Evolutionary conservation across 2,329 filamentous ascomycete genomes (phyloP).

Genomic region (Bimuria novae-zelandiae): DNA sequence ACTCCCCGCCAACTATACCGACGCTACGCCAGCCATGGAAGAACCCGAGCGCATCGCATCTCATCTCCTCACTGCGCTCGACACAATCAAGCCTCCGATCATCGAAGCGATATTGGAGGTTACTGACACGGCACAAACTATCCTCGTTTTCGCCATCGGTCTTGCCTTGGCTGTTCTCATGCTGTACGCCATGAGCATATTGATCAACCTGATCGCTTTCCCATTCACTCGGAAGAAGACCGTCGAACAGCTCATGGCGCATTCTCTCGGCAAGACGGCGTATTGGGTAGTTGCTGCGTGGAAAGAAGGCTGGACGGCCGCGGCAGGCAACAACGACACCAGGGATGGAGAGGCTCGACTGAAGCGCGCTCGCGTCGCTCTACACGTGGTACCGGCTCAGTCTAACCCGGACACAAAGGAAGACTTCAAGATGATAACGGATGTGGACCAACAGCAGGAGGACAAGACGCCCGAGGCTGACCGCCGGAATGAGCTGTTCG

Average conservation of each 20-base stretch:
- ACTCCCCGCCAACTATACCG: too few relatives aligned
- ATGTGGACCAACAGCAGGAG: neutral
- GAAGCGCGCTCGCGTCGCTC: too few relatives aligned
- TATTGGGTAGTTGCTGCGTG: too few relatives aligned
- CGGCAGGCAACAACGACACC: too few relatives aligned
- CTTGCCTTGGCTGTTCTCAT: neutral
- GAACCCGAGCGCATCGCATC: neutral
- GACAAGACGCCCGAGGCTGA: too few relatives aligned
- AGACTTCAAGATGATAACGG: neutral
- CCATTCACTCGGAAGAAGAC: neutral
- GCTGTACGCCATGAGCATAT: neutral
- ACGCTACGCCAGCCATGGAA: constrained; percentile 9
- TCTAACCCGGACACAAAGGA: neutral
- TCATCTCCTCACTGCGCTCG: neutral
- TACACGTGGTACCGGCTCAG: neutral
- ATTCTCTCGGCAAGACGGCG: too few relatives aligned
- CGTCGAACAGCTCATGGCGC: too few relatives aligned
- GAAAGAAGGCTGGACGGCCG: too few relatives aligned
- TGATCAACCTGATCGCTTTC: neutral
- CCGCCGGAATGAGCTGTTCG: too few relatives aligned
- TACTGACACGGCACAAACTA: neutral
- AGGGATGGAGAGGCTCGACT: too few relatives aligned
- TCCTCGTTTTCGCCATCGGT: neutral
- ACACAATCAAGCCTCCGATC: neutral
- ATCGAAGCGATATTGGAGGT: neutral